Conservation (phyloP, 805 yeast species). For the Ogataea sp. region DNA sequence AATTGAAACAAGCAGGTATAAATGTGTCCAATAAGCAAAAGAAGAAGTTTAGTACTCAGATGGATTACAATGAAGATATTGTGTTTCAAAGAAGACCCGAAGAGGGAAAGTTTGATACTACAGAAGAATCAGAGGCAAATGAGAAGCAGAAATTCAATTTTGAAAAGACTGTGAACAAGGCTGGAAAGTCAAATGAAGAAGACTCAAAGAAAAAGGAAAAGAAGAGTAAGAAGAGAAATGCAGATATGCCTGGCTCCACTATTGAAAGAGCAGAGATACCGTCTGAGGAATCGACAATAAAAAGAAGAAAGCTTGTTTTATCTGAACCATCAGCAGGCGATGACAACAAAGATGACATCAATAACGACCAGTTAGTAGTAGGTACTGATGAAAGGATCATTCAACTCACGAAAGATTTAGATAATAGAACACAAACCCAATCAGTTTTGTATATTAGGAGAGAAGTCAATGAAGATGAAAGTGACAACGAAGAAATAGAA, state of each 20-base stretch:
- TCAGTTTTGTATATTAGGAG: constrained; percentile 27
- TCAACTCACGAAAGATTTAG: constrained; percentile 26
- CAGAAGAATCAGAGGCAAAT: constrained; percentile 45
- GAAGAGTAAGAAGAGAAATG: constrained; percentile 12
- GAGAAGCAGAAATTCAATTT: constrained; percentile 30
- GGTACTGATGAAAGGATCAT: constrained; percentile 26
- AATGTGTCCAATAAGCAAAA: constrained; percentile 40
- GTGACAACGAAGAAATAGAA: constrained; percentile 8
- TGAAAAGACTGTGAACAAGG: constrained; percentile 31
- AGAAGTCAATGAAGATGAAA: constrained; percentile 8
- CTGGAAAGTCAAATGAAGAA: constrained; percentile 37
- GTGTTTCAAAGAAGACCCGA: constrained; percentile 69
- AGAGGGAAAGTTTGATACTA: constrained; percentile 59
- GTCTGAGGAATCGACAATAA: constrained; percentile 12
- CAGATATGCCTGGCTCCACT: constrained; percentile 7
- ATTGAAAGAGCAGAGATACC: constrained; percentile 14
- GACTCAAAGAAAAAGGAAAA: constrained; percentile 24
- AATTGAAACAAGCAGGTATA: constrained; percentile 73
- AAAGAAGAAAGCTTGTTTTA: constrained; percentile 29
- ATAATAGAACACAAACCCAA: constrained; percentile 20
- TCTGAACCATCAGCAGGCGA: constrained; percentile 26
- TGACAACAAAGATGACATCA: constrained; percentile 5
- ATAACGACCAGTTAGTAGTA: constrained; percentile 1
- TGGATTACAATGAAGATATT: constrained; percentile 79
- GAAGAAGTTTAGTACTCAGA: constrained; percentile 47